These are phyloP conservation scores for Exsudoporus frostii DNA, from an alignment of 768 basidiomycete genomes.

Conservation along the genomic window DNA sequence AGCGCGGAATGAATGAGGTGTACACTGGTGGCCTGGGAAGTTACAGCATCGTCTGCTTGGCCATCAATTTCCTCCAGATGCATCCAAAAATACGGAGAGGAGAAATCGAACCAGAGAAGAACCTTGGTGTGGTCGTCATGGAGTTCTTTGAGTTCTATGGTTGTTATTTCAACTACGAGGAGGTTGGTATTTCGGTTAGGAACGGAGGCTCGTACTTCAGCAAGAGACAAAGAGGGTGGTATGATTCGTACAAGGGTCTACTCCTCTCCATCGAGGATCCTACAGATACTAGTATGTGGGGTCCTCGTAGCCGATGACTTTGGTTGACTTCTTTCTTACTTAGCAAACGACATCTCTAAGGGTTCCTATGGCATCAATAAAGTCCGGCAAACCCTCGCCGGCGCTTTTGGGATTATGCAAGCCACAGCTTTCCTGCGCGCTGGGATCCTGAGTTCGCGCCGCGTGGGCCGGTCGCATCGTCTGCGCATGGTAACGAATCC, in stretches of 20 bases:
- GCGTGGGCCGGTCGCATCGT: slow-evolving; percentile 45
- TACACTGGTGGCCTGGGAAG: slow-evolving; percentile 93
- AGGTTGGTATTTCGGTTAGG: slow-evolving; percentile 84
- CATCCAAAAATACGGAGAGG: slow-evolving; percentile 90
- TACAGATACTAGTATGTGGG: slow-evolving; percentile 73
- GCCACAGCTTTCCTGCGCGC: slow-evolving; percentile 66
- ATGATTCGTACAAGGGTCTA: slow-evolving; percentile 49
- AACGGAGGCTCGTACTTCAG: slow-evolving; percentile 87
- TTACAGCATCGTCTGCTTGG: slow-evolving; percentile 91
- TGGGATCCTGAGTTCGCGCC: slow-evolving; percentile 56
- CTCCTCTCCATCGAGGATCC: slow-evolving; percentile 92
- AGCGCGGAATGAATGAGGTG: slow-evolving; percentile 97
- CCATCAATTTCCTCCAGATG: slow-evolving; percentile 93
- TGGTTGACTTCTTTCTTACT: slow-evolving; percentile 30
- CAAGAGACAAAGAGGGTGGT: slow-evolving; percentile 83
- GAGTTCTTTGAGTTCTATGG: slow-evolving; percentile 99
- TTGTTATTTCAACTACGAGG: slow-evolving; percentile 84
- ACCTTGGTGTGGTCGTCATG: slow-evolving; percentile 90
- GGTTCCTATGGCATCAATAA: slow-evolving; percentile 82
- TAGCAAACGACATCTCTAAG: slow-evolving; percentile 91
- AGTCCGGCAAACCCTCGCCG: slow-evolving; percentile 80
- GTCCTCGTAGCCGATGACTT: not conserved
- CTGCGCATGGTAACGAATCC: slow-evolving; percentile 45
- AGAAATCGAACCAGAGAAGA: slow-evolving; percentile 83
- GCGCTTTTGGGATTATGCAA: slow-evolving; percentile 77